Evolutionary conservation across 2,329 filamentous ascomycete species (phyloP), one percentile per base, ranked within the genome.

Genomic region (Trichoderma hamatum): DNA sequence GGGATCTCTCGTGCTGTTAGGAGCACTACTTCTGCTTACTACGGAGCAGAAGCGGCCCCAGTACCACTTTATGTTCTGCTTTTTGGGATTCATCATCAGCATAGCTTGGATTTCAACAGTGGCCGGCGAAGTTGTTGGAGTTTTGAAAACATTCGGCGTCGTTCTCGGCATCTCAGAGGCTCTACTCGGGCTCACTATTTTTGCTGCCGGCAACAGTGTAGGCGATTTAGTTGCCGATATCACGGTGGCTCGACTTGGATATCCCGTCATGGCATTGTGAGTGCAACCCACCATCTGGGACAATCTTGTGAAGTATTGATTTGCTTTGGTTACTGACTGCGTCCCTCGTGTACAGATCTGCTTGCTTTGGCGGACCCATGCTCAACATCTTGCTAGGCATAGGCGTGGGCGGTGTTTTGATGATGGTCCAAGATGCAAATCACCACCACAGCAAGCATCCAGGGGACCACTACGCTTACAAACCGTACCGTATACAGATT

Each of bases 291-390:
- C 4, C 49, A n/a, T 9, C 30, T 11, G 21, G 24, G 61, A 21
- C n/a, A 59, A n/a, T n/a, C n/a, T n/a, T n/a, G n/a, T 36, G 24
- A 30, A 30, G 36, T 46, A 43, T n/a, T 56, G 70, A 3, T 32
- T 32, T n/a, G 51, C 1, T 21, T 28, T 58, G 30, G 43, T 43
- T 52, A 26, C 56, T 67, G 16, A 67, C 54, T 24, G 16, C 4
- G 21, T 10, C 36, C 51, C 28, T n/a, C 11, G 4, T 9, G 30
- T n/a, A 9, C 71, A 88, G 86, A 51, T 94, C 92, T 39, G 96
- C 96, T 5, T 99, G 96, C 78, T 97, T 99, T 78, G 96, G 96
- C n/a, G 96, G 96, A 0, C 96, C 96, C 0, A 95, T 99, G 93
- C 87, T 99, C 51, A 99, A 99, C 75, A 99, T 99, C 71, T 83